Evolutionary conservation across 2,329 filamentous ascomycete species (phyloP), one percentile per base, ranked within the genome.

Genomic region (Epichloe coenophiala): DNA sequence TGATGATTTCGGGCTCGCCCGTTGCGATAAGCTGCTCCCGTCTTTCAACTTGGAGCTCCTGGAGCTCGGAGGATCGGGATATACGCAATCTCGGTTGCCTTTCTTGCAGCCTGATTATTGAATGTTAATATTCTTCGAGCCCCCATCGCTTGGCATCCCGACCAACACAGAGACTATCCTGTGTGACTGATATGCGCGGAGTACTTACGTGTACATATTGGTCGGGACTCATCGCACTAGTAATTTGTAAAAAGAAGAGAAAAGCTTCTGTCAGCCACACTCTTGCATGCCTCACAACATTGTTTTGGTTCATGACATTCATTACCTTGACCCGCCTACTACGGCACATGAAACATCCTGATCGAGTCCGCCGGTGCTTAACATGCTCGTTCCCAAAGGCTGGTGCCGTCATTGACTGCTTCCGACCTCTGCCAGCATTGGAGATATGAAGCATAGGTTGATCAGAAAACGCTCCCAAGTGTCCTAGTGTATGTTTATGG

Each of bases 301-400:
- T 60, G 52, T 52, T n/a, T 52, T 38, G 39, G 19, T 49, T 33
- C 41, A 40, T 15, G 48, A 39, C n/a, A 15, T 17, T 17, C 17
- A 17, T 47, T 47, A 82, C 81, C 75, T 85, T 97, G 48, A 97
- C 90, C 65, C 93, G 80, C 57, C 93, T 80, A 60, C 83, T 84
- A 53, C 93, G 80, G 67, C 93, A 98, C 45, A 90, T 97, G 57
- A 75, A 96, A 69, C 93, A 98, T 31, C 93, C 93, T 56, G 89
- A 96, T 59, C 93, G 78, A 42, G 93, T 97, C 58, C 93, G 81
- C 54, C 90, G 84, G 65, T 97, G 91, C 68, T 97, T 97, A 58
- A 94, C 85, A 61, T 86, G 83, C 54, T 94, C 65, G 38, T 57
- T 42, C 21, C 61, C 86, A 45, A 71, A 55, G 3, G 72, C 74